Evolutionary conservation across 2,329 filamentous ascomycete genomes (phyloP), one percentile per base, ranked within the genome.

Genomic region (Pseudocercospora crystallina): DNA sequence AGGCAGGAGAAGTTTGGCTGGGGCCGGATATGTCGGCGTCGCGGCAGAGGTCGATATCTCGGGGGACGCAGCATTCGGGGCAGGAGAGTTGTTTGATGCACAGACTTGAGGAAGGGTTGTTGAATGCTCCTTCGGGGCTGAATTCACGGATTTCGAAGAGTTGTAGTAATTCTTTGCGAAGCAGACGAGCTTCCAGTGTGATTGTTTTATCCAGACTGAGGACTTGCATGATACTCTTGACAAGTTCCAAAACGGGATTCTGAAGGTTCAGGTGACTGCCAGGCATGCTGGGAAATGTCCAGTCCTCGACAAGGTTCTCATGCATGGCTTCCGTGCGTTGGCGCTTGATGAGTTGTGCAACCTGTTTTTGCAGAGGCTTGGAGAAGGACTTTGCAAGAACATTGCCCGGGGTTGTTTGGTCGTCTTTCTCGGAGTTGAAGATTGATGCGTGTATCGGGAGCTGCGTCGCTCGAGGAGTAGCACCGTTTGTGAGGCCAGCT

Each of bases 131-230:
- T 48, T 92, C 89, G 46, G 85, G 80, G 69, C 86, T 88, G 75
- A 99, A 99, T 71, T 99, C 94, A 61, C 90, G 87, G 46, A 99
- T 85, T 49, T 99, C 94, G 69, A 99, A 96, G 45, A 97, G 79
- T 8, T 85, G 81, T 0, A 99, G 81, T 0, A 99, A 78, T 53
- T 97, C 92, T 62, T 95, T 95, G 46, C 95, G 85, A 1, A 99
- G 79, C 1, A 95, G 77, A 5, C 94, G 85, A 2, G 90, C 90
- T 71, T 97, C 92, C 41, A 95, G 82, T 0, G 85, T 86, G 62
- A 95, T 94, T 61, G 89, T 89, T 70, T 92, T 94, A 72, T 96
- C 94, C 1, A 99, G 81, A 31, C 84, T 88, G 5, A 99, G 78
- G 8, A 99, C 87, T 68, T 97, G 92, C 84, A 95, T 95, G 37